Percentiles rank a stretch among this genome's conserved stretches.
These are phyloP conservation scores for Dictyostelium purpureum DNA, from an alignment of 78 protist genomes.

Conservation along the genomic window DNA sequence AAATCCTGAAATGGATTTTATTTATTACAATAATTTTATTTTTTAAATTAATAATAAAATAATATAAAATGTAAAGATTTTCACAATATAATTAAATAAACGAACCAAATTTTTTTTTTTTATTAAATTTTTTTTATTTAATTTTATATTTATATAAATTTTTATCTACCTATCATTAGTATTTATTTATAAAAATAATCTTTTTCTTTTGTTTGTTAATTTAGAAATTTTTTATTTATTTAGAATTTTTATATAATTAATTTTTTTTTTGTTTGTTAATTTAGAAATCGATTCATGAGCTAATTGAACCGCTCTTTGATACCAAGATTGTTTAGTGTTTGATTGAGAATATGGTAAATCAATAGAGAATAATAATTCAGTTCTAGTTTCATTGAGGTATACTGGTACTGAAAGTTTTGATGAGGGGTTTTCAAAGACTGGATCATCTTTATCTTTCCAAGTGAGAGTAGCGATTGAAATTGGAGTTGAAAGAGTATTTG, in stretches of 20 bases:
- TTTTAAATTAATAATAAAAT: too few species aligned
- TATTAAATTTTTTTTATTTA: too few species aligned
- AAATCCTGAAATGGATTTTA: too few species aligned
- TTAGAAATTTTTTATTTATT: not conserved
- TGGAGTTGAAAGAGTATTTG: constrained; percentile 23
- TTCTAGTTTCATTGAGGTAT: constrained; percentile 85
- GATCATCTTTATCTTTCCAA: constrained; percentile 78
- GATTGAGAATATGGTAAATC: constrained; percentile 35
- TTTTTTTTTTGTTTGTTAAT: not conserved
- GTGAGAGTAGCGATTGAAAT: constrained; percentile 25
- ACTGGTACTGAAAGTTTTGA: constrained; percentile 76
- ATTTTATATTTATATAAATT: too few species aligned
- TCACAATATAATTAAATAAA: too few species aligned
- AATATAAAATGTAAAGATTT: too few species aligned
- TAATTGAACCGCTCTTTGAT: constrained; percentile 64
- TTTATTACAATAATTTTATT: too few species aligned
- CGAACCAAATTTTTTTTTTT: too few species aligned
- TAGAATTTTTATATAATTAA: not conserved
- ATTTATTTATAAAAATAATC: too few species aligned
- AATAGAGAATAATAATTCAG: constrained; percentile 80
- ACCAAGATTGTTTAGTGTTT: constrained; percentile 64
- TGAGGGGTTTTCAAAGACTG: constrained; percentile 1
- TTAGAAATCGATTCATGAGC: constrained; percentile 51
- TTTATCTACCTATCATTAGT: too few species aligned
- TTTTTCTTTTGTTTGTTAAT: not conserved